Base-by-base conservation (phyloP, 2,329 filamentous ascomycete genomes). In the Diaporthe eres region DNA sequence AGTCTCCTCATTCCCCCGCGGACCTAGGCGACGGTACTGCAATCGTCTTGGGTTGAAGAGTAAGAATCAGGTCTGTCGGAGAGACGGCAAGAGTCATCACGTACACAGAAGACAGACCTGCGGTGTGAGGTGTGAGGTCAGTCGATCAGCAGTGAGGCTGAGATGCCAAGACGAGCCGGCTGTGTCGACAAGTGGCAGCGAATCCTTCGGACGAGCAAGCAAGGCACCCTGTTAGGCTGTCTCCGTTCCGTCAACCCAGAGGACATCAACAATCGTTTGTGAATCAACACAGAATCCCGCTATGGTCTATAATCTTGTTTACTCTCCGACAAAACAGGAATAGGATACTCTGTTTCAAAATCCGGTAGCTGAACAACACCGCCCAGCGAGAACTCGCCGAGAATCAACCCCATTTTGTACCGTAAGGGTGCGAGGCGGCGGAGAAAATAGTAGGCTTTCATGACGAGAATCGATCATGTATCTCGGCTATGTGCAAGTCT, bases 131-230 rank as follows among this genome's bases (percentile, higher is more conserved):
- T 49, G n/a, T 42, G 47, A n/a, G 31, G 47, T 68, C 47, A 39
- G 65, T 25, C 47, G 31, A 68, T 25, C 65, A 39, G 47, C 63
- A 51, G 22, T 53, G 47, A 68, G 65, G 65, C 65, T 68, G 65
- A 68, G 31, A 39, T 68, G 65, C 65, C 65, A 53, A 68, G 65
- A 15, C 22, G 15, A 17, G 15, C 47, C 65, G 65, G 31, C 65
- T 39, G 28, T 53, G 65, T 37, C n/a, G 17, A 13, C 10, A 44
- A 19, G n/a, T 28, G 42, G 25, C 25, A 19, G 31, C 25, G 34
- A 53, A 68, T 68, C 65, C 65, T 68, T 2, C 65, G 65, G 22
- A n/a, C 19, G 51, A 15, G 44, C 25, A 31, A 44, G 19, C 42
- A 28, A 37, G 42, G 63, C 63, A 37, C 44, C 39, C 37, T 22